phyloP scores from a whole-genome alignment of 2,329 filamentous ascomycete genomes.

The Colletotrichum shisoi region DNA sequence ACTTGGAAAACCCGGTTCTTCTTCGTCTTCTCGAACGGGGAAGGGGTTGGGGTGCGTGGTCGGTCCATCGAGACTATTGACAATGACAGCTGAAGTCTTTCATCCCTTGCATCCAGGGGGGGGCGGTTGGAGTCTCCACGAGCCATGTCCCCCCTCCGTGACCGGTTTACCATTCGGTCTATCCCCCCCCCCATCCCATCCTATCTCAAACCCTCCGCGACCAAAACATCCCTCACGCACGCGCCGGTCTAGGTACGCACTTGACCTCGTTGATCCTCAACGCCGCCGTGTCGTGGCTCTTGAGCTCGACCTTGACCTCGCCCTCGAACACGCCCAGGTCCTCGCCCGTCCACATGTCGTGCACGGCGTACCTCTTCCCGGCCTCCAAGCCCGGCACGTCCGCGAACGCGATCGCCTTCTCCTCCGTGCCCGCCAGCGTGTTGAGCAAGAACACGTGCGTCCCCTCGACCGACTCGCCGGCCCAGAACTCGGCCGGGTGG shows the following conservation, averaged over 20 bases:
- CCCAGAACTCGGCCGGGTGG: constrained; percentile 60
- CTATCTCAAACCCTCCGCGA: too few relatives aligned
- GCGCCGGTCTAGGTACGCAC: constrained; percentile 34
- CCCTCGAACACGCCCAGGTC: constrained; percentile 49
- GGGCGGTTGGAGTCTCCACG: not conserved
- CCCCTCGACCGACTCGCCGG: constrained; percentile 53
- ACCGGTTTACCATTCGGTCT: not conserved
- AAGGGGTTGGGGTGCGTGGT: not conserved
- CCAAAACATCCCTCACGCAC: not conserved
- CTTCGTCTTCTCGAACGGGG: not conserved
- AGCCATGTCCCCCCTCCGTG: too few relatives aligned
- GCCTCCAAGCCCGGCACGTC: constrained; percentile 54
- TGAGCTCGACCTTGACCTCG: constrained; percentile 44
- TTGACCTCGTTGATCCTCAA: constrained; percentile 41
- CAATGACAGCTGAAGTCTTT: not conserved
- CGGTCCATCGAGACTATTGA: not conserved
- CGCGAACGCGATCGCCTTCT: constrained; percentile 51
- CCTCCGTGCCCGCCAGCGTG: constrained; percentile 46
- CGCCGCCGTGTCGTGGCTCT: constrained; percentile 49
- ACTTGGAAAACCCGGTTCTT: not conserved
- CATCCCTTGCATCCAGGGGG: constrained; percentile 18
- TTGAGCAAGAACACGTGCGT: constrained; percentile 61
- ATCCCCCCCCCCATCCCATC: not conserved
- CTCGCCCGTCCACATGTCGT: constrained; percentile 57
- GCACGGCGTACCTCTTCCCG: constrained; percentile 49